These are phyloP conservation scores for Dichotomopilus funicola DNA, from an alignment of 2,329 filamentous ascomycete species.

Conservation along the genomic window DNA sequence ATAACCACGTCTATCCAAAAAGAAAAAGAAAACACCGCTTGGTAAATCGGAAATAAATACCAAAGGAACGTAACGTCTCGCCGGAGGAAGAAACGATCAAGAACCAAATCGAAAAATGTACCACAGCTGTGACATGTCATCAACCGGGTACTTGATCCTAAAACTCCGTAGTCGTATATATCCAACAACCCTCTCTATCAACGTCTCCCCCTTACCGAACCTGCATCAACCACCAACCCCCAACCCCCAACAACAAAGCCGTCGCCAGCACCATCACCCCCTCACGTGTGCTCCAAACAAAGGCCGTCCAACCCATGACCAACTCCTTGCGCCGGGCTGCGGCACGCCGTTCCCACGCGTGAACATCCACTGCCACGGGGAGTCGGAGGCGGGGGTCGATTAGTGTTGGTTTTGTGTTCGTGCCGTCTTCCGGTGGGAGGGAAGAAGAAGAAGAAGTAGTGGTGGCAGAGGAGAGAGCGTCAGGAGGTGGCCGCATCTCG, in stretches of 20 bases:
- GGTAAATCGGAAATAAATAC: too few species aligned
- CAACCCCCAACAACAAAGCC: constrained; percentile 35
- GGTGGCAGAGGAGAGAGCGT: not conserved
- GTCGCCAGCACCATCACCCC: constrained; percentile 42
- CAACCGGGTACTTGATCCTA: too few species aligned
- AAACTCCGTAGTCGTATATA: too few species aligned
- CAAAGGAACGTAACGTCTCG: too few species aligned
- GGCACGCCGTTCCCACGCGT: constrained; percentile 47
- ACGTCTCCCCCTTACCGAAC: constrained; percentile 10
- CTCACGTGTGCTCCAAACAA: constrained; percentile 48
- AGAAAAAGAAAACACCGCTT: too few species aligned
- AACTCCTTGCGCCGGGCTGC: constrained; percentile 41
- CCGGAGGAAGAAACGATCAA: too few species aligned
- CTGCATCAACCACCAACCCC: constrained; percentile 39
- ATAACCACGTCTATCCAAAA: not conserved
- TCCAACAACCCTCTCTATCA: not conserved
- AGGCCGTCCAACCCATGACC: constrained; percentile 48
- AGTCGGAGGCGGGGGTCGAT: constrained; percentile 40
- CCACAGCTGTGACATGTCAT: too few species aligned
- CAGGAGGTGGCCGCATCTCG: constrained; percentile 32
- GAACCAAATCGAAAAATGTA: too few species aligned
- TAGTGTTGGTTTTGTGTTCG: not conserved
- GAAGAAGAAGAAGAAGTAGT: not conserved
- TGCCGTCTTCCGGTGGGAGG: too few species aligned
- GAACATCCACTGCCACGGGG: constrained; percentile 47